Evolutionary conservation across 371 early-diverging fungal genomes (phyloP), one percentile per base, ranked within the genome.

Genomic region (Mucor mucedo): DNA sequence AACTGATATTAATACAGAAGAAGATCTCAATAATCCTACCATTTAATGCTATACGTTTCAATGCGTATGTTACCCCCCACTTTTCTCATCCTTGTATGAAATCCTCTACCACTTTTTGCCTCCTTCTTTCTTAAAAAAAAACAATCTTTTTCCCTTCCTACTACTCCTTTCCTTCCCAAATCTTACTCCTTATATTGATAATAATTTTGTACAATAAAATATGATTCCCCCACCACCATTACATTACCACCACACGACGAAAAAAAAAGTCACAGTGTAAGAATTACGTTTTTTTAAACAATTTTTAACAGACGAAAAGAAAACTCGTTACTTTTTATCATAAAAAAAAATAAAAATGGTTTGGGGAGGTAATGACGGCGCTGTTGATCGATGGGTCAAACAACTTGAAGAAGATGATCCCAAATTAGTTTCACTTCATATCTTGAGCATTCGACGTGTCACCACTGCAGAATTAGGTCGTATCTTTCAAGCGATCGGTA

Each of bases 321-420:
- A 21, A 21, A 21, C 21, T 21, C 21, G 21, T 21, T 21, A 21
- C 40, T 45, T 53, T 33, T 14, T 35, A 28, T 27, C n/a, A n/a
- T n/a, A n/a, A n/a, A n/a, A n/a, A n/a, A n/a, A n/a, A n/a, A n/a
- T n/a, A 63, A 71, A 41, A 28, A 87, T 87, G 87, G 85, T 77
- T 50, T 87, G 87, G 87, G 87, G 85, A 32, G 83, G 84, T 38
- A 83, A 82, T 60, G 77, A 83, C 60, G 79, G 78, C 65, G 80
- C 77, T 38, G 80, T 84, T 39, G 78, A 85, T 29, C 64, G 72
- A 48, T 87, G 87, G 87, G 73, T 81, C 42, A 82, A 84, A 52
- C 84, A 85, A 32, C 78, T 87, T 2, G 58, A 66, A 45, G 77
- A 76, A 2, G 84, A 87, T 44, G 87, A 87, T 55, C 70, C 79